phyloP scores from a whole-genome alignment of 495 filamentous ascomycete species.

The Hypoxylon fuscum region DNA sequence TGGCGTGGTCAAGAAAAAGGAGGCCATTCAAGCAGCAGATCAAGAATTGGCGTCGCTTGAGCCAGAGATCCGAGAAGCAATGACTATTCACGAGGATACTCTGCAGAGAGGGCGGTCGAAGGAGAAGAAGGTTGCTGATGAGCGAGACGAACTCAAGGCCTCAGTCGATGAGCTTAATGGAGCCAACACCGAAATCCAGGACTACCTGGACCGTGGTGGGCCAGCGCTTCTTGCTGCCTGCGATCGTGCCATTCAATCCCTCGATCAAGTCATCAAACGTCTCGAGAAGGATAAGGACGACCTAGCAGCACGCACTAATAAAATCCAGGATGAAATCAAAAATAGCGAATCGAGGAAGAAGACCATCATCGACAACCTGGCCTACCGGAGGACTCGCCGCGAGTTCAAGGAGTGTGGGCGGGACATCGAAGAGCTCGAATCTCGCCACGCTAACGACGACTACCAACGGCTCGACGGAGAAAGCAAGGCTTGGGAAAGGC shows the following conservation, averaged over 20 bases:
- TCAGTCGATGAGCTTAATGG: constrained; percentile 79
- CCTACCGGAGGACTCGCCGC: constrained; percentile 76
- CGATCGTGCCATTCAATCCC: constrained; percentile 70
- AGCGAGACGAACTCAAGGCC: constrained; percentile 72
- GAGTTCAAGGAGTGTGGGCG: constrained; percentile 69
- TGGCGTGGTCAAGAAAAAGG: constrained; percentile 71
- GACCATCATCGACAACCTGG: constrained; percentile 85
- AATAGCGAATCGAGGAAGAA: constrained; percentile 81
- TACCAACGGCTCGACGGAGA: constrained; percentile 76
- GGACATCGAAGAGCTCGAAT: constrained; percentile 80
- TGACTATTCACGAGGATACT: constrained; percentile 77
- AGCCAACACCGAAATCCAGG: constrained; percentile 78
- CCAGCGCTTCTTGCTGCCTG: constrained; percentile 73
- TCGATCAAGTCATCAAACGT: constrained; percentile 70
- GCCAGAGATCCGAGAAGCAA: constrained; percentile 78
- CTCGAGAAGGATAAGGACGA: constrained; percentile 73
- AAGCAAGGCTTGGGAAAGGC: constrained; percentile 66
- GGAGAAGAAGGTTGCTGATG: constrained; percentile 77
- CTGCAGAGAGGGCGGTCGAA: constrained; percentile 73
- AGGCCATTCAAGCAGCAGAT: constrained; percentile 71
- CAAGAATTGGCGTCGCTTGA: constrained; percentile 72
- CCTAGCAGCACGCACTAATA: constrained; percentile 75
- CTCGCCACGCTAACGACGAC: constrained; percentile 83
- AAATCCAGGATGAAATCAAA: constrained; percentile 77
- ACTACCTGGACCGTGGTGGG: constrained; percentile 81